Evolutionary conservation across 2,329 filamentous ascomycete species (phyloP).

Genomic region (Stemphylium lycopersici): DNA sequence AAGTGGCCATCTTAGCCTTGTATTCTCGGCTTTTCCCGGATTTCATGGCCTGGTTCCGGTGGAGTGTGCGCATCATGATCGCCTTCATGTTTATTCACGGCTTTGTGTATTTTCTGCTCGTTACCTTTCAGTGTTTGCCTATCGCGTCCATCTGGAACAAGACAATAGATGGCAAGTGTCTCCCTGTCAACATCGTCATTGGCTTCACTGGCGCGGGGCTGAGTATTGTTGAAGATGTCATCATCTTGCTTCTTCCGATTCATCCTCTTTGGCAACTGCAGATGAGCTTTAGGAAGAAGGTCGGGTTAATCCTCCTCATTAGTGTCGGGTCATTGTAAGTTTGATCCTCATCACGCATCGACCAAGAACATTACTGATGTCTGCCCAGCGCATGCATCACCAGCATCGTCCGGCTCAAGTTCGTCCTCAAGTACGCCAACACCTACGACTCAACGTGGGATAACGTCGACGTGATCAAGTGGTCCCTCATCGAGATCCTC

Average conservation of each 20-base stretch:
- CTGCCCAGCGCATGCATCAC: constrained; percentile 18
- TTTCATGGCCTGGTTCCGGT: constrained; percentile 19
- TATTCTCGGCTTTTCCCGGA: constrained; percentile 17
- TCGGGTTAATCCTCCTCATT: constrained; percentile 17
- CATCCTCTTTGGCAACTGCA: constrained; percentile 21
- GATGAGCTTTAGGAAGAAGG: constrained; percentile 21
- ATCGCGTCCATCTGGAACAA: constrained; percentile 24
- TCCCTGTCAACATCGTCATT: constrained; percentile 15
- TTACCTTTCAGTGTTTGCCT: constrained; percentile 20
- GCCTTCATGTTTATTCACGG: constrained; percentile 22
- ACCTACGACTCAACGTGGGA: constrained; percentile 24
- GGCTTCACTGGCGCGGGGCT: constrained; percentile 19
- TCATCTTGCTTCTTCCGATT: constrained; percentile 23
- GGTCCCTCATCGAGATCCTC: constrained; percentile 26
- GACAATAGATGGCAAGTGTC: constrained; percentile 17
- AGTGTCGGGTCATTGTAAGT: constrained; percentile 21
- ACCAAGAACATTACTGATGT: constrained; percentile 3
- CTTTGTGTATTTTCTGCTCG: constrained; percentile 19
- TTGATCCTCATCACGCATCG: not conserved
- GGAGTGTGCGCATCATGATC: constrained; percentile 19
- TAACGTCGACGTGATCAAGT: constrained; percentile 24
- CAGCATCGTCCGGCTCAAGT: constrained; percentile 23
- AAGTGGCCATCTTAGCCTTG: constrained; percentile 20
- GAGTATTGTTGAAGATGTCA: constrained; percentile 20
- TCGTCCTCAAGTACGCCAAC: constrained; percentile 19